Evolutionary conservation across 176 grass and related monocot genomes (phyloP), one percentile per base, ranked within the genome.

Genomic region (Chrysopogon serrulatus): DNA sequence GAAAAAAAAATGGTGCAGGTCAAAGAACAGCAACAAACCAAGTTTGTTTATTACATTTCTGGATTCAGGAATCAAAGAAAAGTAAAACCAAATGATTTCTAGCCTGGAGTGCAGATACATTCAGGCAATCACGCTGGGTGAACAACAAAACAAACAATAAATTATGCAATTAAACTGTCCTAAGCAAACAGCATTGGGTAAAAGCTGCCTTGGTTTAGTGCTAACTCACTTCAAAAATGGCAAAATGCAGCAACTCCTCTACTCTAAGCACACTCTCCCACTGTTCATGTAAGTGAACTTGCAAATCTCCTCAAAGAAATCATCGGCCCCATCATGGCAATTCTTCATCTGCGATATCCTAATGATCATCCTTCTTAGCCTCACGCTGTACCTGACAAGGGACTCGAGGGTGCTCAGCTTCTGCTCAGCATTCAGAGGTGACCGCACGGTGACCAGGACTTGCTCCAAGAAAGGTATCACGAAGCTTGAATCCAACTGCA

Each of bases 311-410:
- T 93, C 92, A 31, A 95, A 98, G 85, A 98, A 98, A 72, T 95
- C 92, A 84, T 98, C 95, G 54, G 88, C 82, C 3, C 90, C 79
- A 1, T 90, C 95, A 73, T 98, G 88, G 66, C 90, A 95, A 63
- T 93, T 98, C 86, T 51, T 99, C 96, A 99, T 96, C 91, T 99
- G 93, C 1, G 91, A 95, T 59, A 99, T 90, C 78, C 96, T 87
- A 78, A 99, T 87, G 51, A 91, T 65, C 93, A 99, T 96, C 74
- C 47, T 87, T 21, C 36, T 87, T 82, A 99, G 59, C 73, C 83
- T 89, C 15, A 66, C 80, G 37, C 89, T 91, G 65, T 94, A 88
- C 47, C 64, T 92, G 63, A 94, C 65, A 54, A 99, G 78, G 33
- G 91, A 96, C 77, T 99, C 96, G 0, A 96, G 85, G n/a, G 93